Percentiles rank a stretch among this genome's conserved stretches.
Conservation (phyloP, 2,329 filamentous ascomycete genomes). For the Pseudovirgaria hyperparasitica region DNA sequence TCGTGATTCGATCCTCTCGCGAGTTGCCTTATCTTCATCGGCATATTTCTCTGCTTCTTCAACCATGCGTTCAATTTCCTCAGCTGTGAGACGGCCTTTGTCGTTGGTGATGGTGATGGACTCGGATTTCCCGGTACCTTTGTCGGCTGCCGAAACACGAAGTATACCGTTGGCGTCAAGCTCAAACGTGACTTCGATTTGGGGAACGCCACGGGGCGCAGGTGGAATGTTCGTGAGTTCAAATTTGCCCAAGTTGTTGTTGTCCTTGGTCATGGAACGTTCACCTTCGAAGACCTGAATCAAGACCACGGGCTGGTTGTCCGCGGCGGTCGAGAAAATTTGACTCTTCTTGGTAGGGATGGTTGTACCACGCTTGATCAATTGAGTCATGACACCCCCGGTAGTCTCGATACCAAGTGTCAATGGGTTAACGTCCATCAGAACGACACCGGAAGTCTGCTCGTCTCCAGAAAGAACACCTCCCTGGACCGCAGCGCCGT, state of each 20-base stretch:
- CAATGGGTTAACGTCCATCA: constrained; percentile 95
- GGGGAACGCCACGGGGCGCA: constrained; percentile 87
- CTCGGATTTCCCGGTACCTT: constrained; percentile 95
- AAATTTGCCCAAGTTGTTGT: constrained; percentile 96
- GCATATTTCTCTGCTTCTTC: constrained; percentile 96
- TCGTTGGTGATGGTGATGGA: constrained; percentile 99
- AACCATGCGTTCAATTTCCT: constrained; percentile 99
- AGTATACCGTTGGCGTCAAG: constrained; percentile 98
- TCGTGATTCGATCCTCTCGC: constrained; percentile 90
- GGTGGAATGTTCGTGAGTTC: constrained; percentile 93
- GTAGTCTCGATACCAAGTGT: constrained; percentile 97
- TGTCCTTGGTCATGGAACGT: constrained; percentile 87
- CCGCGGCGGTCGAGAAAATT: constrained; percentile 93
- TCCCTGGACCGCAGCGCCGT: constrained; percentile 92
- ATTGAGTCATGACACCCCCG: constrained; percentile 93
- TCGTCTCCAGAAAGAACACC: constrained; percentile 87
- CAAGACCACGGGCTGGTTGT: constrained; percentile 90
- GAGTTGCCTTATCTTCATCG: constrained; percentile 97
- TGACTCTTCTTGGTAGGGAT: constrained; percentile 95
- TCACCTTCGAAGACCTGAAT: constrained; percentile 96
- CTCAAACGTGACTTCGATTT: constrained; percentile 97
- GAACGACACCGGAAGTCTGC: constrained; percentile 66
- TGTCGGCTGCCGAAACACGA: constrained; percentile 90
- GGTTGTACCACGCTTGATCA: constrained; percentile 87
- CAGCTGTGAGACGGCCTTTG: constrained; percentile 90